These are phyloP conservation scores for Endogone sp. DNA, from an alignment of 192 early-diverging fungal genomes.

Conservation along the genomic window DNA sequence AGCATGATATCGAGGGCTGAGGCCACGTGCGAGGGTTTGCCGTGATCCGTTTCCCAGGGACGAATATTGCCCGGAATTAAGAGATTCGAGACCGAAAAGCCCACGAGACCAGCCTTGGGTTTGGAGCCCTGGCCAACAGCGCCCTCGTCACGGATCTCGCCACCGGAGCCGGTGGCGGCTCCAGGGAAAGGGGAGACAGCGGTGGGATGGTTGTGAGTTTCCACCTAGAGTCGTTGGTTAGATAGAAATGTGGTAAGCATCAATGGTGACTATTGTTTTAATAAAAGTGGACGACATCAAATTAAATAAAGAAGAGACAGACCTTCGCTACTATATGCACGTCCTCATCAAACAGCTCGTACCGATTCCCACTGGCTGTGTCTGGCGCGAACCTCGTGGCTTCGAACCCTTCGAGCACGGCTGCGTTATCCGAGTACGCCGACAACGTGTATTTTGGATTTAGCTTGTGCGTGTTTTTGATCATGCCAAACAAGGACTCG, in stretches of 20 bases:
- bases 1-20: constrained; percentile 97
- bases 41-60: constrained; percentile 90
- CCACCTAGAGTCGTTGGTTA: constrained; percentile 65
- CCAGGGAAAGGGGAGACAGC: constrained; percentile 98
- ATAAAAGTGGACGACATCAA: neutral
- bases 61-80: constrained; percentile 84
- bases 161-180: constrained; percentile 97
- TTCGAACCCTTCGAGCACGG: constrained; percentile 80
- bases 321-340: constrained; percentile 90
- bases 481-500: constrained; percentile 93
- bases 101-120: constrained; percentile 92
- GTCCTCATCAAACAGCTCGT: constrained; percentile 58
- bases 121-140: constrained; percentile 94
- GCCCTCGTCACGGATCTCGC: constrained; percentile 99
- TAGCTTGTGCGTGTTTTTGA: constrained; percentile 86
- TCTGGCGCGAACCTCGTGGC: constrained; percentile 55
- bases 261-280: neutral
- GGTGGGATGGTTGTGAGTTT: constrained; percentile 99
- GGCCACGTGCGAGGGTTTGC: constrained; percentile 87
- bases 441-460: constrained; percentile 83
- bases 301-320: neutral
- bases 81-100: constrained; percentile 95
- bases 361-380: constrained; percentile 44
- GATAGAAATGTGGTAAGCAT: constrained; percentile 11
- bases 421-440: constrained; percentile 98